Evolutionary conservation across 129 eudicot genomes (phyloP).

Genomic region (Arctium minus): DNA sequence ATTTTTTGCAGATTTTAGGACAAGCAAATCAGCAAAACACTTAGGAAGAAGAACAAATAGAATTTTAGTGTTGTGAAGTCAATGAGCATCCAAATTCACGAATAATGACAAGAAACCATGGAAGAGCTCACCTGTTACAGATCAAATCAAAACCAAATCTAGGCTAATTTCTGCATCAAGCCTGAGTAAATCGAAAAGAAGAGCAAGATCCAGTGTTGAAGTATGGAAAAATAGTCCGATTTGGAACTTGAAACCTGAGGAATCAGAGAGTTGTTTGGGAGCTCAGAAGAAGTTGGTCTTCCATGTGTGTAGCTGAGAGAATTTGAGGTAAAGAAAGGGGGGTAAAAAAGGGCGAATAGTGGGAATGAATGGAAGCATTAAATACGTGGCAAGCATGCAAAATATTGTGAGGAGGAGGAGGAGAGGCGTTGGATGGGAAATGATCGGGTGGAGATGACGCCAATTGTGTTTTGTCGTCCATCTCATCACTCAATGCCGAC

Average conservation of each 20-base stretch:
- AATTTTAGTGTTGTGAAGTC: not conserved
- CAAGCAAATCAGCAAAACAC: not conserved
- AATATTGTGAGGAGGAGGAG: not conserved
- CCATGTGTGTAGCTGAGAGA: not conserved
- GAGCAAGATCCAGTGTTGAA: slow-evolving; percentile 20
- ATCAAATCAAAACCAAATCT: slow-evolving; percentile 7
- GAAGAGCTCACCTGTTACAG: slow-evolving; percentile 9
- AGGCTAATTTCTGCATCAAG: slow-evolving; percentile 10
- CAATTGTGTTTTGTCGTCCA: slow-evolving; percentile 18
- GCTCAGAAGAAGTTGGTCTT: slow-evolving; percentile 4
- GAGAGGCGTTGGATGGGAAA: slow-evolving; percentile 23
- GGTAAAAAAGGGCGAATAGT: not conserved
- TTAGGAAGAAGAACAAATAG: not conserved
- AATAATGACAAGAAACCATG: not conserved
- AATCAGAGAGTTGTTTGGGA: slow-evolving; percentile 7
- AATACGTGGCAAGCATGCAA: slow-evolving; percentile 40
- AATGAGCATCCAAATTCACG: slow-evolving; percentile 13
- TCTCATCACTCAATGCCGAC: slow-evolving; percentile 31
- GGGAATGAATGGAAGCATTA: not conserved
- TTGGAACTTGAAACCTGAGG: not conserved
- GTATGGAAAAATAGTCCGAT: not conserved
- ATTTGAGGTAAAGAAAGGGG: slow-evolving; percentile 22
- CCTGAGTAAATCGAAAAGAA: not conserved
- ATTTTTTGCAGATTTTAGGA: not conserved
- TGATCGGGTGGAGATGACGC: slow-evolving; percentile 27